Evolutionary conservation across 148 eudicot genomes (phyloP), one percentile per base, ranked within the genome.

Genomic region (Nepenthes mirabilis): DNA sequence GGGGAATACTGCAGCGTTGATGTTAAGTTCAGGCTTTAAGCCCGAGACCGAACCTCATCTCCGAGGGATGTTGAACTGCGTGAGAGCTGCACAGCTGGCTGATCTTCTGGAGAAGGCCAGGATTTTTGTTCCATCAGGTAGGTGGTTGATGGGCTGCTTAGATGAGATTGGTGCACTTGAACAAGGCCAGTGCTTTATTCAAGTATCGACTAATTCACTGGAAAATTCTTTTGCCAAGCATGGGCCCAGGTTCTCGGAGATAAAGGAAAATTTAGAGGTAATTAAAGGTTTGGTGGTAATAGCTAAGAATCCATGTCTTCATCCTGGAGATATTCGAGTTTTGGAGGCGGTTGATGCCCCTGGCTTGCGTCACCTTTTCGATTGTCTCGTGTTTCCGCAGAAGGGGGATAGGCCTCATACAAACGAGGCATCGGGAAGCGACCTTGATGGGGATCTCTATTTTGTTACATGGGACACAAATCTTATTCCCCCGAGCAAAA

Each of bases 351-450:
- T 91, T 9, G 84, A 88, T 63, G 76, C 64, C 23, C 94, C 96
- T 1, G 79, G 57, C 9, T 68, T 91, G 72, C 74, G 69, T 53
- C 94, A 91, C 77, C 85, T 91, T 32, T 75, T 60, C 60, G 98
- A 91, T 53, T 91, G 98, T 65, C 63, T 91, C 7, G 74, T 88
- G 47, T 91, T 91, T 37, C 98, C 98, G 34, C 96, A 85, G 63
- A 88, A 88, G 60, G 98, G 98, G 6, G 84, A 85, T 33, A 72
- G 98, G 35, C 96, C 98, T 2, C 98, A 91, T 65, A 48, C 98
- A 10, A 68, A 91, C 72, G 98, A 91, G 71, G 94, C 94, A 1
- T 91, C 98, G 0, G 98, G 98, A 43, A 91, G 98, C 72, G 98
- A 91, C 68, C 78, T 91, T 9, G 98, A 91, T 79, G 96, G 96